Percentiles rank a stretch among this genome's conserved stretches.
Conservation (phyloP, 768 basidiomycete genomes). For the Hemileccinum rubropunctum region DNA sequence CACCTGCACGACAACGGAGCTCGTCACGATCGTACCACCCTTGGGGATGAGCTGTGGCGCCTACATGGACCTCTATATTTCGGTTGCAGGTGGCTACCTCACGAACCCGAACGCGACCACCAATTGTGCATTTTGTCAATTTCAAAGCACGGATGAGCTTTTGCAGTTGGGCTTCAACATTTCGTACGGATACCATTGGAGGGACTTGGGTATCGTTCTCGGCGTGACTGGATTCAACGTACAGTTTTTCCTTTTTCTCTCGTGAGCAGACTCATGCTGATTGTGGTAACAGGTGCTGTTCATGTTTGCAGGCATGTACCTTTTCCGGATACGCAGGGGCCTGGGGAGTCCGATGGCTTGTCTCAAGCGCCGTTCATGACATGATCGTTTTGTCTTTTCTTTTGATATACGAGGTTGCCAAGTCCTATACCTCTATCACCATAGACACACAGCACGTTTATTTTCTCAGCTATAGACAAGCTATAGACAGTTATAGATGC, state of each 20-base stretch:
- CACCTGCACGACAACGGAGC: conserved; percentile 51
- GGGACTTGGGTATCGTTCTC: conserved; percentile 6
- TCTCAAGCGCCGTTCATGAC: too few species aligned
- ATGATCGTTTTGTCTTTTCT: too few species aligned
- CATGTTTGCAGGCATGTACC: conserved; percentile 30
- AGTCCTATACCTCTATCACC: too few species aligned
- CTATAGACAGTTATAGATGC: too few species aligned
- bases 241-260: not conserved
- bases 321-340: conserved; percentile 27
- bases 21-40: conserved; percentile 36
- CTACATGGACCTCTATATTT: conserved; percentile 52
- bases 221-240: conserved; percentile 42
- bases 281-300: conserved; percentile 21
- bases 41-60: conserved; percentile 48
- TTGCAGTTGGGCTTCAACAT: conserved; percentile 14
- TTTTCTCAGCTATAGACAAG: too few species aligned
- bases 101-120: conserved; percentile 49
- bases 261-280: not conserved
- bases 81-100: conserved; percentile 52
- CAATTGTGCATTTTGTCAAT: conserved; percentile 57
- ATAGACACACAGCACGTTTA: too few species aligned
- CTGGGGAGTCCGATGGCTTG: conserved; percentile 3
- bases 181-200: conserved; percentile 8
- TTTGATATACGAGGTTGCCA: too few species aligned
- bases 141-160: conserved; percentile 48